Percentiles rank a stretch among this genome's conserved stretches.
Conservation (phyloP, 163 green algal species). For the Scenedesmus sp. region DNA sequence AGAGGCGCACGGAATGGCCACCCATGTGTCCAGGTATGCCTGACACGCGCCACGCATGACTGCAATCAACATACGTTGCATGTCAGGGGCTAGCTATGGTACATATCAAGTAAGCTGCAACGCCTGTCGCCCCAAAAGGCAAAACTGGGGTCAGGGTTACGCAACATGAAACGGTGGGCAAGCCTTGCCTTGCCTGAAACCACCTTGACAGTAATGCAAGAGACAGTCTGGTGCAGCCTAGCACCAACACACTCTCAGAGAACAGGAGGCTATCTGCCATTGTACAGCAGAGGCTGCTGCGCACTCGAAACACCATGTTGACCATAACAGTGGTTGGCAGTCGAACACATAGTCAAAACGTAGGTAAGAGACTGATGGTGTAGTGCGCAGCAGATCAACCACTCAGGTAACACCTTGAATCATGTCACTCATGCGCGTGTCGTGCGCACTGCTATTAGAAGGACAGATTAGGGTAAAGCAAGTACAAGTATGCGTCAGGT, state of each 20-base stretch:
- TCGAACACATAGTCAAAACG: not conserved
- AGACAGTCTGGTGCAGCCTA: not conserved
- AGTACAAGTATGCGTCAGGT: not conserved
- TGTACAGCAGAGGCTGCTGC: not conserved
- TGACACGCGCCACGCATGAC: not conserved
- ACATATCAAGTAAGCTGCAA: not conserved
- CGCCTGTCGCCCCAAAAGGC: not conserved
- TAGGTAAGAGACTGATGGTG: not conserved
- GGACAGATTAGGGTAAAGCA: not conserved
- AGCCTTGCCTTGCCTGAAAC: not conserved
- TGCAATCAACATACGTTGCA: slow-evolving; percentile 1
- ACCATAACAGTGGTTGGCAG: not conserved
- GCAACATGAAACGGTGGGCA: not conserved
- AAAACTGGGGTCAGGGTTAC: not conserved
- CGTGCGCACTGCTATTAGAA: not conserved
- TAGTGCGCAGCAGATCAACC: not conserved
- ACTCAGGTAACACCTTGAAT: not conserved
- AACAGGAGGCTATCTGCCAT: not conserved
- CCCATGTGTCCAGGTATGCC: not conserved
- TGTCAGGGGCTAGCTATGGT: not conserved
- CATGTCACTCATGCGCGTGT: not conserved
- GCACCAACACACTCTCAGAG: not conserved
- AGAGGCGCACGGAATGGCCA: not conserved
- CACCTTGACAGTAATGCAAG: not conserved
- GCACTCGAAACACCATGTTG: not conserved